A percentile compares a stretch with the other conserved stretches of the same genome.
Conservation (phyloP, 2,329 filamentous ascomycete genomes). For the Fusarium clavum region DNA sequence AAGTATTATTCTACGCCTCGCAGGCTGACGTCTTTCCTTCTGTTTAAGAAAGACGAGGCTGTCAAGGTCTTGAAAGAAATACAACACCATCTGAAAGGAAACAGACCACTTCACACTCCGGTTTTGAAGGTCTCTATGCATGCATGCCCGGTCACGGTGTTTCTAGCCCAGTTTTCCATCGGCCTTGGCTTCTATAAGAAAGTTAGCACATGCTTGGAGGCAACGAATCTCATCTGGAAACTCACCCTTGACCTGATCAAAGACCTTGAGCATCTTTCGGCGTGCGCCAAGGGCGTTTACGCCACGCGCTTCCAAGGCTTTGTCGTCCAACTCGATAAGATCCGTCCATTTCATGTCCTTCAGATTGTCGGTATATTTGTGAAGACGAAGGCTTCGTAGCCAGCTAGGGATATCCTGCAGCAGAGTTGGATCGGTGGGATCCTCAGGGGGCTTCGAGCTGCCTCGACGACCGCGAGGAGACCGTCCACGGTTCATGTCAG, state of each 20-base stretch:
- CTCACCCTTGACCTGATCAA: conserved; percentile 90
- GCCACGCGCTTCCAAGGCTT: conserved; percentile 89
- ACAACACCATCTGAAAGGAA: conserved; percentile 14
- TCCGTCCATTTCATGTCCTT: conserved; percentile 99
- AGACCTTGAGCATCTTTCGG: conserved; percentile 99
- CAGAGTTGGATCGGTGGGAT: conserved; percentile 90
- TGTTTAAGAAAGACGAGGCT: not conserved
- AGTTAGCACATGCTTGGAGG: conserved; percentile 34
- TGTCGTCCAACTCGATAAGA: conserved; percentile 90
- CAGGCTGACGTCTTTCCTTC: conserved; percentile 4
- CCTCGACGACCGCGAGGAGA: conserved; percentile 92
- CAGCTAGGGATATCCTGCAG: conserved; percentile 96
- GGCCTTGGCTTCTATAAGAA: conserved; percentile 71
- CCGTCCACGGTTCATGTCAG: conserved; percentile 88
- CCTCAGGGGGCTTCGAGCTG: conserved; percentile 97
- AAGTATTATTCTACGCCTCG: conserved; percentile 26
- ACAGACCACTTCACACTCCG: conserved; percentile 2
- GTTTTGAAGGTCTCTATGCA: conserved; percentile 18
- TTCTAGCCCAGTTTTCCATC: conserved; percentile 74
- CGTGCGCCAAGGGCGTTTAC: conserved; percentile 95
- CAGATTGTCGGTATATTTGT: conserved; percentile 98
- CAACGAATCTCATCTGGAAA: not conserved
- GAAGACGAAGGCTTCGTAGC: conserved; percentile 91
- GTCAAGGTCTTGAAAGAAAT: not conserved
- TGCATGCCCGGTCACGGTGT: conserved; percentile 24